Percentiles rank a stretch among this genome's conserved stretches.
These are phyloP conservation scores for Calvatia gigantea DNA, from an alignment of 768 basidiomycete genomes.

Conservation along the genomic window DNA sequence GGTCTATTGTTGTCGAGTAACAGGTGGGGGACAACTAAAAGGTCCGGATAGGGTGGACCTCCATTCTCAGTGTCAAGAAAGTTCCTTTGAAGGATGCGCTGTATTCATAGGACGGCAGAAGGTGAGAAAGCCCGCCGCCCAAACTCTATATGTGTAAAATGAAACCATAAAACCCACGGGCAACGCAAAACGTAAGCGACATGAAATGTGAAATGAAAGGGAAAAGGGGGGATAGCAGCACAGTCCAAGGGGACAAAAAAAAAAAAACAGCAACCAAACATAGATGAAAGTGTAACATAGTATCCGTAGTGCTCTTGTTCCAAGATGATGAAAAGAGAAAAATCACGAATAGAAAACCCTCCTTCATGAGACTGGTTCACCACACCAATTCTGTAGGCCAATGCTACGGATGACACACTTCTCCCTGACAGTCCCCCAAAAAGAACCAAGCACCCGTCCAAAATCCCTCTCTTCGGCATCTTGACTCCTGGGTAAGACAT, in stretches of 20 bases:
- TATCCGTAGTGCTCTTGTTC: neutral
- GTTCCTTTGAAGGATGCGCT: no score
- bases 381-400: conserved; percentile 63
- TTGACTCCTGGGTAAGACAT: neutral
- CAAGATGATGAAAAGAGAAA: neutral
- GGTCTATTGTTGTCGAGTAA: no score
- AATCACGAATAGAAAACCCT: neutral
- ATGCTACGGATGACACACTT: conserved; percentile 52
- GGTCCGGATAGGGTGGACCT: no score
- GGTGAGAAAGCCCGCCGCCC: no score
- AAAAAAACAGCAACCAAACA: neutral
- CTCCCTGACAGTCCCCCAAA: conserved; percentile 48
- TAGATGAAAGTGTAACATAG: neutral
- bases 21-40: no score
- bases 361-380: conserved; percentile 19
- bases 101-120: no score
- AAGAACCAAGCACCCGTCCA: conserved; percentile 16
- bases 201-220: no score
- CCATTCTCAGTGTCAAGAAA: no score
- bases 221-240: no score
- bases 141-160: no score
- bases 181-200: no score
- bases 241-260: neutral
- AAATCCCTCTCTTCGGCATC: conserved; percentile 3
- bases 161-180: neutral